These are phyloP conservation scores for Marasmius fiardii DNA, from an alignment of 1,284 basidiomycete species.

Conservation along the genomic window DNA sequence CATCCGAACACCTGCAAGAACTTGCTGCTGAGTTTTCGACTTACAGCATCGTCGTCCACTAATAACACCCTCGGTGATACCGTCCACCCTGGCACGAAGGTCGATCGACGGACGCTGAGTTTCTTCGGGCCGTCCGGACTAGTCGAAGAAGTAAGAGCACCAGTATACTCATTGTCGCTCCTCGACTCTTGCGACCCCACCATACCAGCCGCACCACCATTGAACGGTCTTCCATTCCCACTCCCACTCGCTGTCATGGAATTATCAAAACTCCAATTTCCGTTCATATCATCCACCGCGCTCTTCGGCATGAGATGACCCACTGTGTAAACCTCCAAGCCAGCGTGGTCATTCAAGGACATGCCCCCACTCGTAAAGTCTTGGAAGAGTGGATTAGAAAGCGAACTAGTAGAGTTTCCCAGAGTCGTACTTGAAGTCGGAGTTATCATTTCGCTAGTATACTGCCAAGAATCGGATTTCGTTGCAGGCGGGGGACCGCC, in stretches of 20 bases:
- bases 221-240: constrained; percentile 11
- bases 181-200: constrained; percentile 18
- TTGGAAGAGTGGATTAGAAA: too few relatives aligned
- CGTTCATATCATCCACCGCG: constrained; percentile 46
- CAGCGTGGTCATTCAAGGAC: constrained; percentile 42
- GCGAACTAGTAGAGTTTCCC: too few relatives aligned
- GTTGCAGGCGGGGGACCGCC: background rate
- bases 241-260: constrained; percentile 14
- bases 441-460: too few relatives aligned
- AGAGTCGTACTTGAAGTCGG: too few relatives aligned
- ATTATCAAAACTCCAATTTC: constrained; percentile 55
- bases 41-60: constrained; percentile 95
- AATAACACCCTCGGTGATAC: constrained; percentile 85
- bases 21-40: constrained; percentile 84
- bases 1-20: constrained; percentile 96
- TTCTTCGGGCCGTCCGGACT: constrained; percentile 26
- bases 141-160: constrained; percentile 2
- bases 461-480: too few relatives aligned
- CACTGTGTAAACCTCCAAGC: constrained; percentile 78
- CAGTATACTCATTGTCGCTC: constrained; percentile 12
- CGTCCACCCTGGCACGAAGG: constrained; percentile 87
- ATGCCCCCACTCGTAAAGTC: constrained; percentile 2
- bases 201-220: constrained; percentile 22
- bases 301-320: constrained; percentile 72
- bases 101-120: constrained; percentile 66